Base-by-base conservation (phyloP, 352 stramenopile genomes). In the Globisporangium orthogonon region DNA sequence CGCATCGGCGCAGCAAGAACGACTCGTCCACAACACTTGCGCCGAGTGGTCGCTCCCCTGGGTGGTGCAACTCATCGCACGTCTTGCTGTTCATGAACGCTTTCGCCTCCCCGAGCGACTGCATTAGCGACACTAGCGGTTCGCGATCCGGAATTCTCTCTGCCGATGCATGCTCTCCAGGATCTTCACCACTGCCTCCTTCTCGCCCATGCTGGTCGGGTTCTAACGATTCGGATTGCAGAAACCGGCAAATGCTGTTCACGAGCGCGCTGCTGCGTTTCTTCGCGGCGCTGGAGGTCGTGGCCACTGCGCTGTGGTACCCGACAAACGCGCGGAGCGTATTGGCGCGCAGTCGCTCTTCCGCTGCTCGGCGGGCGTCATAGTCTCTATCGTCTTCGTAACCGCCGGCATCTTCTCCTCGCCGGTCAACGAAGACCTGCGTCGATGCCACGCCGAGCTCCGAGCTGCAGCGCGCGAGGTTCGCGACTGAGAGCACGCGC, bases 251-350 rank as follows among this genome's bases (percentile, higher is more conserved):
- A 33, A 85, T 67, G 9, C 49, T 53, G 43, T 71, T 66, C 29
- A 85, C 58, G 3, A 85, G 43, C 35, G 49, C 43, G 29, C 65
- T 75, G 49, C 72, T 83, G 4, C 39, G 55, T 2, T 29, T 18
- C 18, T 57, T 74, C 15, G 30, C 56, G 17, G 58, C 45, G 2
- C 61, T 59, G 0, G 75, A 67, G 2, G 66, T 74, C 4, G 69
- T 74, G 3, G 70, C 73, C 15, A 86, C 57, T 1, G 81, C 76
- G 39, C 79, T 91, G 47, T 88, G 69, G 63, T 76, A 93, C 0
- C 83, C 80, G 7, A 89, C 75, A 56, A 89, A 83, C 1, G 80
- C 78, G 18, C 83, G 80, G 18, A 93, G 65, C 0, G 80, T 83
- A 58, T 87, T 86, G 9, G 77, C 77, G 11, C 66, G 56, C 39